These are phyloP conservation scores for Telopea speciosissima DNA, from an alignment of 177 flowering plant genomes.

Conservation along the genomic window DNA sequence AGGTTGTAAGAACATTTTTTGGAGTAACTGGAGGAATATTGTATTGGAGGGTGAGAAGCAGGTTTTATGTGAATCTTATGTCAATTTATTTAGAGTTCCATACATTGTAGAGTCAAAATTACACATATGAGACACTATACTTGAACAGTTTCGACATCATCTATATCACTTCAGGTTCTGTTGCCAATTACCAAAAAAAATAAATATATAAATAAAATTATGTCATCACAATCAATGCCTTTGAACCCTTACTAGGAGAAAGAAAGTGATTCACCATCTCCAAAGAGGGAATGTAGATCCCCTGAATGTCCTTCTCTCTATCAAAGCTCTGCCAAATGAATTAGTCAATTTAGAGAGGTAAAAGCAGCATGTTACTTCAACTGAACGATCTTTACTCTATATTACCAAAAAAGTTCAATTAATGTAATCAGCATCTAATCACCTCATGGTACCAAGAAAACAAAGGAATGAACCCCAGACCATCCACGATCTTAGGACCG, in stretches of 20 bases:
- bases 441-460: conserved; percentile 95
- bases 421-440: conserved; percentile 7
- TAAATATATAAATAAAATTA: background rate
- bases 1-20: no score
- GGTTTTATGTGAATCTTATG: no score
- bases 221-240: conserved; percentile 5
- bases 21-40: no score
- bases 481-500: conserved; percentile 44
- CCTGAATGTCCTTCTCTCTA: conserved; percentile 58
- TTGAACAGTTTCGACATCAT: no score
- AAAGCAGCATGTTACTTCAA: background rate
- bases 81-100: no score
- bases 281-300: conserved; percentile 55
- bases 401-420: background rate
- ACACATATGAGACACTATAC: no score
- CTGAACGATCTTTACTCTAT: background rate
- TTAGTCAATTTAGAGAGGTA: background rate
- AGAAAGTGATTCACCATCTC: conserved; percentile 77
- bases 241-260: conserved; percentile 31
- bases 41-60: no score
- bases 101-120: no score
- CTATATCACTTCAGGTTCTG: no score
- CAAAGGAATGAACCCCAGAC: conserved; percentile 66
- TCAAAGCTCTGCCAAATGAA: conserved; percentile 65
- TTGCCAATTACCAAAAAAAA: no score